Percentiles rank a stretch among this genome's conserved stretches.
Conservation (phyloP, 2,329 filamentous ascomycete genomes). For the Ophiostoma sp. region DNA sequence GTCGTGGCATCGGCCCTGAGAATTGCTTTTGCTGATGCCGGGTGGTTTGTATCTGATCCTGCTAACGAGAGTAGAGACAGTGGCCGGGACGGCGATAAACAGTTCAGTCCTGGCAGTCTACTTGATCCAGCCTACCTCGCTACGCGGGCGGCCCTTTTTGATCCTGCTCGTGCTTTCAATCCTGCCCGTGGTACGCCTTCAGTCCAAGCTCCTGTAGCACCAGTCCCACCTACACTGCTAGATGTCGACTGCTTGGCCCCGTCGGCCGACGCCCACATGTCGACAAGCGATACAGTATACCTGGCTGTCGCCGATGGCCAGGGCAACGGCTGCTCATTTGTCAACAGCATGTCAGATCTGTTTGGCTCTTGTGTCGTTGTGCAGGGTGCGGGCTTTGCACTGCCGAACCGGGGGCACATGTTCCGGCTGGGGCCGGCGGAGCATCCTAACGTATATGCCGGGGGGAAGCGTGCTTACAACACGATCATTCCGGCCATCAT, state of each 20-base stretch:
- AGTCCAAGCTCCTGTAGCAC: background rate
- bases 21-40: constrained; percentile 81
- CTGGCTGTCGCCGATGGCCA: constrained; percentile 74
- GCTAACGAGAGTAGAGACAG: background rate
- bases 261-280: background rate
- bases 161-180: constrained; percentile 57
- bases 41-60: constrained; percentile 84
- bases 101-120: constrained; percentile 37
- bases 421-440: constrained; percentile 60
- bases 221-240: background rate
- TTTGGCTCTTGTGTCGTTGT: constrained; percentile 85
- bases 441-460: constrained; percentile 74
- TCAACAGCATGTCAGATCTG: constrained; percentile 85
- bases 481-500: constrained; percentile 91
- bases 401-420: constrained; percentile 85
- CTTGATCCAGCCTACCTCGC: constrained; percentile 67
- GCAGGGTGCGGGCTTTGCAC: constrained; percentile 76
- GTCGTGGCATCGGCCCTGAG: constrained; percentile 80
- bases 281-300: constrained; percentile 84
- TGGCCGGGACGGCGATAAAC: constrained; percentile 33
- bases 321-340: constrained; percentile 89
- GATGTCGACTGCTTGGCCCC: constrained; percentile 10
- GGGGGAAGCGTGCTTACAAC: constrained; percentile 84
- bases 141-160: constrained; percentile 56
- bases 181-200: constrained; percentile 31